Evolutionary conservation across 305 asterid species (phyloP).

Genomic region (Coffea humblotiana): DNA sequence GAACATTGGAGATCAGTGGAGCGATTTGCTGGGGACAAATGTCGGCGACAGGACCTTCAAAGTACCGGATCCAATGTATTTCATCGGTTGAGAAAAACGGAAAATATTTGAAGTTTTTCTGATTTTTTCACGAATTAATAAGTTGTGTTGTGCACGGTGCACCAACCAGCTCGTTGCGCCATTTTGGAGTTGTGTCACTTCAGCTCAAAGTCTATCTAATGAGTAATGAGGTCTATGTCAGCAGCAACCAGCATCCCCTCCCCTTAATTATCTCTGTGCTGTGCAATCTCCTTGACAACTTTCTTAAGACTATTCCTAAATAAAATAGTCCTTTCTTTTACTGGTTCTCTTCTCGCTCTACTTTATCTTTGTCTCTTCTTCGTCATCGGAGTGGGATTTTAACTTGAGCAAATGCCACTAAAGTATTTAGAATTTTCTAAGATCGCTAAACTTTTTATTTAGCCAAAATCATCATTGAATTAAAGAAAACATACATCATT

Average conservation of each 20-base stretch:
- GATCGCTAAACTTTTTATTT: too few species aligned
- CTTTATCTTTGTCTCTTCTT: too few species aligned
- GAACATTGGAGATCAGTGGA: constrained; percentile 43
- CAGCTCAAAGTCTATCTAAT: neutral
- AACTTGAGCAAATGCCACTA: too few species aligned
- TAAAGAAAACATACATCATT: too few species aligned
- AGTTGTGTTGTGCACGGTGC: neutral
- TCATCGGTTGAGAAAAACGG: constrained; percentile 19
- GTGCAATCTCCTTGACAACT: neutral
- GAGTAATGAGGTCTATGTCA: neutral
- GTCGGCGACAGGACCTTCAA: constrained; percentile 37
- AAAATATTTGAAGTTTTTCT: too few species aligned
- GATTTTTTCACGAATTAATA: neutral
- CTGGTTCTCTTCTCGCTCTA: neutral
- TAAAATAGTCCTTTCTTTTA: neutral
- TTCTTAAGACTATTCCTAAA: too few species aligned
- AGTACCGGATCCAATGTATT: constrained; percentile 43
- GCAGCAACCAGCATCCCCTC: neutral
- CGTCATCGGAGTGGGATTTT: too few species aligned
- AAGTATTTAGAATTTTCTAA: too few species aligned
- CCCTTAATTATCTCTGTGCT: neutral
- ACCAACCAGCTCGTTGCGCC: neutral
- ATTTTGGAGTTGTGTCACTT: neutral
- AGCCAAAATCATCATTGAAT: too few species aligned
- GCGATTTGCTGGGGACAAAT: constrained; percentile 32